Base-by-base conservation (phyloP, 2,329 filamentous ascomycete species). In the Penicillium sp. region DNA sequence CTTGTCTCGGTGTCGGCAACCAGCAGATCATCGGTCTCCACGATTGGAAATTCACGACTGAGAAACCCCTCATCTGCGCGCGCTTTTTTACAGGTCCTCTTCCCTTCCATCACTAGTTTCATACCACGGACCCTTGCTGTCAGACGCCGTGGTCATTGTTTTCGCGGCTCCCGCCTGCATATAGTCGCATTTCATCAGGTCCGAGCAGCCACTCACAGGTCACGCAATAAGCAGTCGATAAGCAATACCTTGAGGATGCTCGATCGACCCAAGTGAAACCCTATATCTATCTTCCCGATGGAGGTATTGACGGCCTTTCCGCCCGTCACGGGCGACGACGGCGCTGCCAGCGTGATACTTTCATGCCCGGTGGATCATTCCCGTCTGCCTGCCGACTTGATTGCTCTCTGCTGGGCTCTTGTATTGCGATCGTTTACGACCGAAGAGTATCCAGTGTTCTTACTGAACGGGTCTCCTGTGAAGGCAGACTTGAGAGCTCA, bases 391-490 rank as follows among this genome's bases (percentile, higher is more conserved):
- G 26, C 55, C 9, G 51, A 67, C 33, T 33, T 62, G 5, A 34
- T 64, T 15, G 60, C 57, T 8, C 42, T 63, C 45, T 61, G 63
- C 36, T 73, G 70, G 69, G 69, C 68, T 26, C 23, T 52, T 4
- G 56, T 70, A 16, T 56, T 72, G 43, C 56, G 58, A 39, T 56
- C 59, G 29, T 65, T 68, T 45, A 72, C 69, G n/a, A 62, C 61
- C 29, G 64, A 70, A 33, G 64, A 70, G 45, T 53, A 42, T 26
- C 69, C 68, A n/a, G 61, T 68, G 16, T 71, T 74, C 51, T 38
- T 51, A 15, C 45, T 70, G 31, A 62, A 71, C 42, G 60, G 60
- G 18, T 44, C 47, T 10, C 60, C 66, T 23, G 61, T 71, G 39
- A 65, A 64, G 51, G 64, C 50, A 45, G 58, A 70, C 53, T 43